phyloP scores from a whole-genome alignment of 768 basidiomycete species.

The Mycena floridula region DNA sequence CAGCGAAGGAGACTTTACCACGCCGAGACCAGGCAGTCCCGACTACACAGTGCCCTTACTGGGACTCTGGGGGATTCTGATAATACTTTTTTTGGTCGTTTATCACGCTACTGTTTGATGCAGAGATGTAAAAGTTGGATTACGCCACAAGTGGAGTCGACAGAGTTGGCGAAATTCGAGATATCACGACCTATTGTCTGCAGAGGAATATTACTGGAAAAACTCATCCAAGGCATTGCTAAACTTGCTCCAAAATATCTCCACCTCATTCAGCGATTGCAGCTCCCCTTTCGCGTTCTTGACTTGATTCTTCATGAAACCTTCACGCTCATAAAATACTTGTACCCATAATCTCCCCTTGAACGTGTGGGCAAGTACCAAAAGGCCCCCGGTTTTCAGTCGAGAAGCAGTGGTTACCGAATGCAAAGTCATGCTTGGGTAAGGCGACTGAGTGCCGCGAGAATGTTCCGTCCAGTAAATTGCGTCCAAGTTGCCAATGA shows the following conservation, averaged over 20 bases:
- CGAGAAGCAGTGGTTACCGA: slow-evolving; percentile 60
- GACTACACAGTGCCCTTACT: too few species aligned
- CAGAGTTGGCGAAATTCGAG: too few species aligned
- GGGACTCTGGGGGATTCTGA: too few species aligned
- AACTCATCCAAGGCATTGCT: slow-evolving; percentile 14
- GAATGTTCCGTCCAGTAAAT: slow-evolving; percentile 50
- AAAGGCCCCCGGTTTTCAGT: slow-evolving; percentile 53
- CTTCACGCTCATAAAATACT: slow-evolving; percentile 24
- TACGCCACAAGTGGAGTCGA: too few species aligned
- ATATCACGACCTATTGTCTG: too few species aligned
- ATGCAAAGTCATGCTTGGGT: slow-evolving; percentile 25
- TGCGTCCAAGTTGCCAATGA: slow-evolving; percentile 63
- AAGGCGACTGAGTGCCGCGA: slow-evolving; percentile 11
- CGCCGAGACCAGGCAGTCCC: too few species aligned
- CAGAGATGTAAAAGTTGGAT: too few species aligned
- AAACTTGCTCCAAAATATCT: slow-evolving; percentile 22
- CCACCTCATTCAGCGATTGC: too few species aligned
- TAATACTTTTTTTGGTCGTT: too few species aligned
- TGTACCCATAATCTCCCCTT: slow-evolving; percentile 52
- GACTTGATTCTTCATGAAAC: slow-evolving; percentile 16
- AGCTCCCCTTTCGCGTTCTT: neutral
- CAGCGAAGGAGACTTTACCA: too few species aligned
- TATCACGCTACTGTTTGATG: too few species aligned
- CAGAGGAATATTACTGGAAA: neutral
- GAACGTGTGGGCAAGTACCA: slow-evolving; percentile 58